These are phyloP conservation scores for Oenanthe sinensis DNA, from an alignment of 129 eudicot genomes.

Conservation along the genomic window DNA sequence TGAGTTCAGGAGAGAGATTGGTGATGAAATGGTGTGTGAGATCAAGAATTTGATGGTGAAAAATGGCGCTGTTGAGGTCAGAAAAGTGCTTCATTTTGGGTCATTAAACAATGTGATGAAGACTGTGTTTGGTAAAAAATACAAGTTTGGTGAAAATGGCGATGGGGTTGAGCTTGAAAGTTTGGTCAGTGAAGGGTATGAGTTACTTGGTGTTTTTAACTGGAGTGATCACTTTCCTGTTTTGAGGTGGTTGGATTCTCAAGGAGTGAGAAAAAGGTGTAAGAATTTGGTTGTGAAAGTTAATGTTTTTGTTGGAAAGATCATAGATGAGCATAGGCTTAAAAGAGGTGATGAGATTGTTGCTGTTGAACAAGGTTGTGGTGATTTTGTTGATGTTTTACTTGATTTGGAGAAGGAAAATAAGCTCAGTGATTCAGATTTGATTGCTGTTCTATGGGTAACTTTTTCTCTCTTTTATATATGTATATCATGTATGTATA, in stretches of 20 bases:
- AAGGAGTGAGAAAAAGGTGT: slow-evolving; percentile 74
- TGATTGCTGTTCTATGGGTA: slow-evolving; percentile 94
- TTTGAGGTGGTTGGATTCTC: slow-evolving; percentile 64
- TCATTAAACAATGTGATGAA: slow-evolving; percentile 84
- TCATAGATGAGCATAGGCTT: slow-evolving; percentile 55
- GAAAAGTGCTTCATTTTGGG: slow-evolving; percentile 58
- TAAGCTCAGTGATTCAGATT: slow-evolving; percentile 52
- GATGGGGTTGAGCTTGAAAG: slow-evolving; percentile 42
- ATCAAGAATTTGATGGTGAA: slow-evolving; percentile 29
- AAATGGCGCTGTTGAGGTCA: slow-evolving; percentile 51
- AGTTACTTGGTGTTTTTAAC: slow-evolving; percentile 61
- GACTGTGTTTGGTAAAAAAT: slow-evolving; percentile 63
- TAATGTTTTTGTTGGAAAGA: slow-evolving; percentile 48
- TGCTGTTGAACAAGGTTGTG: slow-evolving; percentile 16
- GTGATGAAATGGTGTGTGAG: slow-evolving; percentile 41
- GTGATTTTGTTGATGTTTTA: slow-evolving; percentile 88
- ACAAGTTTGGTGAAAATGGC: slow-evolving; percentile 21
- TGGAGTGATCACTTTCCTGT: slow-evolving; percentile 88
- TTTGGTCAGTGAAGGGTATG: slow-evolving; percentile 85
- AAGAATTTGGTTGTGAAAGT: slow-evolving; percentile 41
- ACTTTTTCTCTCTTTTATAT: neutral
- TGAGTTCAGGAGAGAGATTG: slow-evolving; percentile 37
- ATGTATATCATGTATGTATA: neutral
- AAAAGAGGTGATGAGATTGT: slow-evolving; percentile 21
- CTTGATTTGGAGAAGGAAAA: slow-evolving; percentile 69